phyloP scores from a whole-genome alignment of 2,329 filamentous ascomycete species.

The Aspergillus niger region DNA sequence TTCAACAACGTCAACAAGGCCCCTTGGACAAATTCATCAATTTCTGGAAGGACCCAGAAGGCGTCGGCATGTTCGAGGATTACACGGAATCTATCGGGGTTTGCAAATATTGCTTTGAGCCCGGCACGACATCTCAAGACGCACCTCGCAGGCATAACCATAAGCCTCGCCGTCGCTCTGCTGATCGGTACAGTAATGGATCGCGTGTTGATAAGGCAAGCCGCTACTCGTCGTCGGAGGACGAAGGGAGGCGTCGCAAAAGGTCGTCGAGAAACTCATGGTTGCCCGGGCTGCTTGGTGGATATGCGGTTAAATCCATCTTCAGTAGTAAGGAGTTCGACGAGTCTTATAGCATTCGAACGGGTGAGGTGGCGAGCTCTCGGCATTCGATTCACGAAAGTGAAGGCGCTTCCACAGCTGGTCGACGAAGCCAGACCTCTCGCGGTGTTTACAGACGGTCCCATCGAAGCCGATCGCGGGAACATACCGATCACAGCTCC shows the following conservation, averaged over 20 bases:
- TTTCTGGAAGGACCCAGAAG: constrained; percentile 65
- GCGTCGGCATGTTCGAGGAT: constrained; percentile 66
- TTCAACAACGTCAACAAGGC: constrained; percentile 57
- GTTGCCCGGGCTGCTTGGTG: constrained; percentile 57
- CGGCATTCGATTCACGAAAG: constrained; percentile 24
- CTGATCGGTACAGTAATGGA: constrained; percentile 46
- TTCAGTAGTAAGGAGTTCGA: constrained; percentile 59
- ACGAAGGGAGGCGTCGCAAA: constrained; percentile 49
- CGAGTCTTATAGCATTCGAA: constrained; percentile 62
- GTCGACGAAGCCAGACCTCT: constrained; percentile 47
- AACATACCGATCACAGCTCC: constrained; percentile 34
- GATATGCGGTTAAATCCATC: constrained; percentile 57
- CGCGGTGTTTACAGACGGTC: constrained; percentile 41
- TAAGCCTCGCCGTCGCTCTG: constrained; percentile 46
- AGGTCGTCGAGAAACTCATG: constrained; percentile 51
- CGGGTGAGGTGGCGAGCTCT: constrained; percentile 47
- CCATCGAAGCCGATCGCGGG: constrained; percentile 36
- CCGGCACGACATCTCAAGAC: constrained; percentile 56
- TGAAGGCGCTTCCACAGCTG: constrained; percentile 30
- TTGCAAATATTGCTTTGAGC: constrained; percentile 67
- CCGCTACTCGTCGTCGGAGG: constrained; percentile 58
- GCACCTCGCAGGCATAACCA: constrained; percentile 65
- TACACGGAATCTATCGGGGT: constrained; percentile 69
- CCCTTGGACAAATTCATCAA: constrained; percentile 59
- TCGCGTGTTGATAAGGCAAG: constrained; percentile 61